Evolutionary conservation across 176 grass and related monocot species (phyloP).

Genomic region (Bothriochloa decipiens): DNA sequence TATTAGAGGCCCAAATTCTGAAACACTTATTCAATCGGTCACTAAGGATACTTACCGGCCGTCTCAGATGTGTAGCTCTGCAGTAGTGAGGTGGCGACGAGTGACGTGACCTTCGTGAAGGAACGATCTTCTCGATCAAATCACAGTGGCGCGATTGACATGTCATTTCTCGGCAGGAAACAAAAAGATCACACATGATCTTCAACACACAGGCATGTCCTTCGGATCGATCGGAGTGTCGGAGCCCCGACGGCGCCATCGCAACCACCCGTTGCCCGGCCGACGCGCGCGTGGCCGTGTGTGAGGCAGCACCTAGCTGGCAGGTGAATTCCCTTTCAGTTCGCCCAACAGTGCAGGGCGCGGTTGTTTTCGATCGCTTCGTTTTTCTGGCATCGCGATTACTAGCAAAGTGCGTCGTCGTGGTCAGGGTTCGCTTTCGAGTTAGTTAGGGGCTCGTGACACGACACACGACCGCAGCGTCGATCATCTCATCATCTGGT

Average conservation of each 20-base stretch:
- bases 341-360: not conserved
- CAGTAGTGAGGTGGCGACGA: too few relatives aligned
- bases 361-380: not conserved
- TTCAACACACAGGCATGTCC: too few relatives aligned
- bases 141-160: not conserved
- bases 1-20: too few relatives aligned
- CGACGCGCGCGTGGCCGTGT: not conserved
- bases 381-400: not conserved
- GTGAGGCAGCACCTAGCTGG: not conserved
- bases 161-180: not conserved
- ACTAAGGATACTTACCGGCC: too few relatives aligned
- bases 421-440: too few relatives aligned
- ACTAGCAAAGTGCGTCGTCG: too few relatives aligned
- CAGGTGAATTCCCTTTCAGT: not conserved
- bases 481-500: not conserved
- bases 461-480: not conserved
- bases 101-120: slow-evolving; percentile 31
- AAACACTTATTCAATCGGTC: too few relatives aligned
- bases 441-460: slow-evolving; percentile 17
- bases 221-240: not conserved
- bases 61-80: too few relatives aligned
- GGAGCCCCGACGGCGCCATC: slow-evolving; percentile 36
- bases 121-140: slow-evolving; percentile 23
- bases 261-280: not conserved
- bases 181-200: not conserved